Evolutionary conservation across 1,139 yeast species (phyloP), one percentile per base, ranked within the genome.

Genomic region (Pneumocystis wakefieldiae): DNA sequence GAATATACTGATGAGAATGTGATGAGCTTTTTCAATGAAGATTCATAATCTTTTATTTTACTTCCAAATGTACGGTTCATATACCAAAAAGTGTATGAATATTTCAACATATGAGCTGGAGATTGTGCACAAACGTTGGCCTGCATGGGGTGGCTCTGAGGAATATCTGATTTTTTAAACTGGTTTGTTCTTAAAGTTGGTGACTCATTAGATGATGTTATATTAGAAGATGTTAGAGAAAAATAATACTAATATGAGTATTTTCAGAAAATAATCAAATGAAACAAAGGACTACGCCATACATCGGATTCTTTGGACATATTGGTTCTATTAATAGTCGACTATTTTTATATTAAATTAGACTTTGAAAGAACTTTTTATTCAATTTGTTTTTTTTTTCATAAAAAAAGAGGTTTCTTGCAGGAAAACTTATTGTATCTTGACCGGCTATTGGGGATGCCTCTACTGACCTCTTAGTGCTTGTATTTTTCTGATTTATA

Each of bases 41-140:
- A 68, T 48, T 73, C 71, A 65, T 74, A 74, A 64, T 74, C 71
- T 29, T 72, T 68, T 55, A 73, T 71, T 66, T 71, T 73, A 64
- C 70, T 70, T 19, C 75, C 76, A 15, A 74, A 75, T 12, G 73
- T 72, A 10, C 76, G 73, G 64, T 74, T 75, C 65, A 73, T 67
- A 63, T 73, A 74, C 76, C 76, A 37, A 39, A 57, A 37, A 14
- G 42, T 57, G 24, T 24, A 48, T 24, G 55, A 48, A 48, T 48
- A 24, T 48, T 24, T 48, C 14, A 48, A 19, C 32, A 48, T 48
- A 3, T 48, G 55, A 10, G 24, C 32, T 12, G 32, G n/a, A 2
- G 55, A 19, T 48, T 48, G 55, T 12, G n/a, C 7, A 24, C 24
- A 5, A 24, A 29, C 4, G 14, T 24, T 48, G 6, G n/a, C 12